Evolutionary conservation across 2,329 filamentous ascomycete species (phyloP).

Genomic region (Pseudocercospora macadamiae): DNA sequence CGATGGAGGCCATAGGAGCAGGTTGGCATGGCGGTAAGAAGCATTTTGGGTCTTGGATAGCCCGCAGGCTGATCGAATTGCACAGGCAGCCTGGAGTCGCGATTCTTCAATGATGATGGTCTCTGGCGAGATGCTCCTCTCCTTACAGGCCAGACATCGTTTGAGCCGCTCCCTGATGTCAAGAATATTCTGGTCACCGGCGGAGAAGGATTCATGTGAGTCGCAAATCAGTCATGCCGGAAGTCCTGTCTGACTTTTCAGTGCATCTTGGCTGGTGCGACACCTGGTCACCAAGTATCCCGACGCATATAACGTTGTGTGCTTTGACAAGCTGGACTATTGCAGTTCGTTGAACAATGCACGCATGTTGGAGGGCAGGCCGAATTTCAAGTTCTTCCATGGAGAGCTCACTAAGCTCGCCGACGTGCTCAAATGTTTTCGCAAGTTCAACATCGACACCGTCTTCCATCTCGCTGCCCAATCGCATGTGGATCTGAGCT

Average conservation of each 20-base stretch:
- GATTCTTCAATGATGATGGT: conserved; percentile 57
- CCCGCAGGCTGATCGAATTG: neutral
- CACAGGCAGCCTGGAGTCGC: conserved; percentile 43
- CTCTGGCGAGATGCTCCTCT: conserved; percentile 74
- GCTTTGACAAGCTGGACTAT: conserved; percentile 84
- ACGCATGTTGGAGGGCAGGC: conserved; percentile 64
- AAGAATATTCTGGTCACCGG: conserved; percentile 84
- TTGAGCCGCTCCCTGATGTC: conserved; percentile 68
- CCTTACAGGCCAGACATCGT: conserved; percentile 70
- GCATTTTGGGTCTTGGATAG: neutral
- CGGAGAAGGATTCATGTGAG: conserved; percentile 80
- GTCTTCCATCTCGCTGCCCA: conserved; percentile 86
- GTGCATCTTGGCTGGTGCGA: conserved; percentile 80
- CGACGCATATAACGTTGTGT: conserved; percentile 74
- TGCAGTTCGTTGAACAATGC: conserved; percentile 82
- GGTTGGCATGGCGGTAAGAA: conserved; percentile 26
- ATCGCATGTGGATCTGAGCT: conserved; percentile 80
- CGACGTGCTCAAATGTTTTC: conserved; percentile 71
- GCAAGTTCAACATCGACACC: conserved; percentile 73
- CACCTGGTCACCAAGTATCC: conserved; percentile 76
- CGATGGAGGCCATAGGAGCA: conserved; percentile 20
- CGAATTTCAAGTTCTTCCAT: conserved; percentile 78
- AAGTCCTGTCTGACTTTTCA: conserved; percentile 47
- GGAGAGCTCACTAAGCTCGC: conserved; percentile 74
- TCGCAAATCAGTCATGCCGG: neutral